Evolutionary conservation across 163 green algal species (phyloP), one percentile per base, ranked within the genome.

Genomic region (Trebouxia gelatinosa): DNA sequence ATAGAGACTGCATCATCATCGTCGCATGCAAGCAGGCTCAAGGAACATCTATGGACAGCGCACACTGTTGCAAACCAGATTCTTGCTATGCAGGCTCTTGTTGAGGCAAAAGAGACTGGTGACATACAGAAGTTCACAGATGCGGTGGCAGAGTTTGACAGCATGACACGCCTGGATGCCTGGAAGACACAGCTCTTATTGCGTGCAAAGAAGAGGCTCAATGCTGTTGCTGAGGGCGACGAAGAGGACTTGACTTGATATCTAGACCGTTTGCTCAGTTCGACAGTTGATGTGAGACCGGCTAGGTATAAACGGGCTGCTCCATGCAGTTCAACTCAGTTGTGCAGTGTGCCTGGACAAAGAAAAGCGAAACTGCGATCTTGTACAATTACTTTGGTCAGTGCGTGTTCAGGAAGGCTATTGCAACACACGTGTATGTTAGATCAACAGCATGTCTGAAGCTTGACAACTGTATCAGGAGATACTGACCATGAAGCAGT

Each of bases 151-250:
- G 93, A 99, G 79, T 99, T 90, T 88, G 95, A 99, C 85, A 81
- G 80, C 43, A 85, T 98, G 65, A 96, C 89, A 3, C 85, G 91
- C 29, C 85, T 97, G 78, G 93, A 98, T 64, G 70, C 90, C 13
- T 98, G 94, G 93, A 98, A 98, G 87, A 98, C 94, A 1, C 90
- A 86, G 32, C 88, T 98, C 64, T 85, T 98, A 87, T 85, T 97
- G 59, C 70, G 72, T 0, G 81, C 62, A 39, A 85, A 85, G 77
- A 85, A 85, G 50, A 40, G 77, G 28, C 54, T 85, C 23, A 13
- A 59, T n/a, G 59, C 61, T 13, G 43, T 66, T 54, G 68, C 40
- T 46, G 68, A 61, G 16, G 50, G 50, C 29, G 80, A 80, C 7
- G 81, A 85, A 32, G 62, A 78, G 32, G 81, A 85, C 39, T 31